A percentile compares a stretch with the other conserved stretches of the same genome.
Conservation (phyloP, 2,329 filamentous ascomycete species). For the Xylariaceae sp. region DNA sequence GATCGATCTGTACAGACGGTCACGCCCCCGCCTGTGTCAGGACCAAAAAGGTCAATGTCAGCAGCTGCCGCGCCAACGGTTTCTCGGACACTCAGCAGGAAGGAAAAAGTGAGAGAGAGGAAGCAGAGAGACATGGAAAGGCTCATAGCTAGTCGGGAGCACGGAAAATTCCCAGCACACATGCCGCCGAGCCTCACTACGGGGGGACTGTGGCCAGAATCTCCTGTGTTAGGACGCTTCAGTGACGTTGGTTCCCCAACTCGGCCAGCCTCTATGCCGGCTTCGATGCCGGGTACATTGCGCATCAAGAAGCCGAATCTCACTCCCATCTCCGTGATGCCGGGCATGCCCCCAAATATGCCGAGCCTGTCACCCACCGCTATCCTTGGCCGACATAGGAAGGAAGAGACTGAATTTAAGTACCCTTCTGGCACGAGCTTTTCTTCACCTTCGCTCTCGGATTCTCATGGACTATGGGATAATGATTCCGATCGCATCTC, state of each 20-base stretch:
- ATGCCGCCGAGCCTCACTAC: conserved; percentile 9
- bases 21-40: neutral
- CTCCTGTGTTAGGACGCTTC: conserved; percentile 7
- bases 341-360: conserved; percentile 5
- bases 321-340: conserved; percentile 5
- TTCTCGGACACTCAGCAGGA: conserved; percentile 10
- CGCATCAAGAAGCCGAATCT: conserved; percentile 1
- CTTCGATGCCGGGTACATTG: neutral
- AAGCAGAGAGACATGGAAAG: conserved; percentile 21
- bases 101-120: conserved; percentile 18
- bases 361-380: conserved; percentile 4
- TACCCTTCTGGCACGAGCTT: conserved; percentile 6
- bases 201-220: conserved; percentile 1
- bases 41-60: neutral
- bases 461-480: conserved; percentile 3
- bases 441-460: conserved; percentile 7
- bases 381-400: conserved; percentile 1
- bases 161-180: conserved; percentile 4
- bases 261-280: conserved; percentile 4
- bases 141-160: conserved; percentile 4
- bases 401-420: conserved; percentile 4
- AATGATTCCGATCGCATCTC: conserved; percentile 4
- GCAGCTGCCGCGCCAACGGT: neutral
- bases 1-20: conserved; percentile 8
- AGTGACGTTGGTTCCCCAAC: conserved; percentile 6